Evolutionary conservation across 768 basidiomycete species (phyloP).

Genomic region (Phanerochaete sordida): DNA sequence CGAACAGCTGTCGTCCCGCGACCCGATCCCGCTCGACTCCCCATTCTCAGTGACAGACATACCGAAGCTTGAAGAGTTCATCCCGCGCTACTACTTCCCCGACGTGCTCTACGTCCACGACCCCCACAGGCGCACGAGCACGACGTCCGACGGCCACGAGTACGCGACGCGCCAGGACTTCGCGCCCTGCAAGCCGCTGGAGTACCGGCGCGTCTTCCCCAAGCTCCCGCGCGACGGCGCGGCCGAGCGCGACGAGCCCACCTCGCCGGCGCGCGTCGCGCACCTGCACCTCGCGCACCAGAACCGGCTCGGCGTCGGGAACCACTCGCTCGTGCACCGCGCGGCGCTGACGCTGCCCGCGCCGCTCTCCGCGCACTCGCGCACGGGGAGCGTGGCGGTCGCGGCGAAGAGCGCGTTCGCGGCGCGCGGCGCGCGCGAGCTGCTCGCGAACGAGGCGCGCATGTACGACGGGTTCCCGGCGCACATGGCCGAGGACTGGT

Average conservation of each 20-base stretch:
- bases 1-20: background rate
- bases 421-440: constrained; percentile 6
- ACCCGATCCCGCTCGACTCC: background rate
- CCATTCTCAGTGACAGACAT: constrained; percentile 12
- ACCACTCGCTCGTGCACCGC: constrained; percentile 51
- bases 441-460: constrained; percentile 34
- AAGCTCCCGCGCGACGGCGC: background rate
- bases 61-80: constrained; percentile 25
- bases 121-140: constrained; percentile 2
- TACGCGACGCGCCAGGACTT: background rate
- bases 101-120: constrained; percentile 25
- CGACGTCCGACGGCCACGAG: background rate
- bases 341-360: constrained; percentile 50
- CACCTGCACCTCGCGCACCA: constrained; percentile 47
- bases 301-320: constrained; percentile 36
- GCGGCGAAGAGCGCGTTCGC: constrained; percentile 24
- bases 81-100: constrained; percentile 22
- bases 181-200: background rate
- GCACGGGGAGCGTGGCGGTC: constrained; percentile 21
- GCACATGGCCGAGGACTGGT: constrained; percentile 48
- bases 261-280: constrained; percentile 20
- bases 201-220: constrained; percentile 18
- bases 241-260: background rate
- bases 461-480: constrained; percentile 43
- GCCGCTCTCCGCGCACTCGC: constrained; percentile 23